phyloP scores from a whole-genome alignment of 148 eudicot species.

The Dysphania ambrosioides region DNA sequence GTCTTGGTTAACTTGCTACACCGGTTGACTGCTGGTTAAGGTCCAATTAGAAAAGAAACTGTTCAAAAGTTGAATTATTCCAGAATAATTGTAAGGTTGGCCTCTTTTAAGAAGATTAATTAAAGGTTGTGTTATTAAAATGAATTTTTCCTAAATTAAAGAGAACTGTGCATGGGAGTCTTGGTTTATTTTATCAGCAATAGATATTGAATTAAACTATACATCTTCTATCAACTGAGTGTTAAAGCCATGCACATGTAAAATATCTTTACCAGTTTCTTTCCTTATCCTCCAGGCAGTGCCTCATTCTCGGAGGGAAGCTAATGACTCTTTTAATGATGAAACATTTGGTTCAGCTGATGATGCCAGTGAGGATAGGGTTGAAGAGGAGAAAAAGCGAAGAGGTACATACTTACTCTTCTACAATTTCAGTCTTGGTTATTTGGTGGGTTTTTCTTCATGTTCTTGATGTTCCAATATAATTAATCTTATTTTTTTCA shows the following conservation, averaged over 20 bases:
- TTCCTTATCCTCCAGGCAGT: constrained; percentile 52
- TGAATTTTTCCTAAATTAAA: too few relatives aligned
- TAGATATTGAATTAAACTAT: not conserved
- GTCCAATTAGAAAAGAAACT: too few relatives aligned
- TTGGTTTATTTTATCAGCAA: not conserved
- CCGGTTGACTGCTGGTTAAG: too few relatives aligned
- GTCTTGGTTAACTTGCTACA: too few relatives aligned
- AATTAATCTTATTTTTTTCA: not conserved
- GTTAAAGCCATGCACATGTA: not conserved
- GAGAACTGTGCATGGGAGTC: not conserved
- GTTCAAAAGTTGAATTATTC: too few relatives aligned
- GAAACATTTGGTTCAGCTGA: constrained; percentile 95
- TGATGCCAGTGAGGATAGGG: constrained; percentile 68
- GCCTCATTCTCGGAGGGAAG: constrained; percentile 65
- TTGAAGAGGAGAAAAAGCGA: constrained; percentile 83
- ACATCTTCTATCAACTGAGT: not conserved
- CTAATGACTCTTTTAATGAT: constrained; percentile 70
- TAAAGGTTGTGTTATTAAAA: too few relatives aligned
- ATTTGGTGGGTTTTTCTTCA: not conserved
- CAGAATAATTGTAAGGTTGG: too few relatives aligned
- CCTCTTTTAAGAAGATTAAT: too few relatives aligned
- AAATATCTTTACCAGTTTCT: not conserved
- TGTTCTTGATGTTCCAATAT: not conserved
- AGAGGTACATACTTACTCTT: constrained; percentile 47
- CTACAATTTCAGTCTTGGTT: not conserved